These are phyloP conservation scores for Thielaviopsis musarum DNA, from an alignment of 2,329 filamentous ascomycete genomes.

Conservation along the genomic window DNA sequence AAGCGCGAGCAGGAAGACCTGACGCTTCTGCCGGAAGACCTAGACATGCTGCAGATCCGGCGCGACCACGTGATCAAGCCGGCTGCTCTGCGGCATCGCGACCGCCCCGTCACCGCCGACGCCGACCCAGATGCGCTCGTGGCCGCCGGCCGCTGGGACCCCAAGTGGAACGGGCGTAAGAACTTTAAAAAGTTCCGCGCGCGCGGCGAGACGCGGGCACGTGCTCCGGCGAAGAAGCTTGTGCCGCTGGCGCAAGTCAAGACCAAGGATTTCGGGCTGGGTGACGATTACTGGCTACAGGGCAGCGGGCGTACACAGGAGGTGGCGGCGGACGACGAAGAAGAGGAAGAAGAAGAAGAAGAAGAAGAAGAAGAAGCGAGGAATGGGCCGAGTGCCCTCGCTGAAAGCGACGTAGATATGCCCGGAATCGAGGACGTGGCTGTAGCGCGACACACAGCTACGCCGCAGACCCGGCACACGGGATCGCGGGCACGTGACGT, in stretches of 20 bases:
- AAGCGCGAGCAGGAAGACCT: conserved; percentile 36
- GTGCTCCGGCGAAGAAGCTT: conserved; percentile 36
- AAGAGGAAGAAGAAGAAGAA: conserved; percentile 14
- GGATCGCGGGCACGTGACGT: neutral
- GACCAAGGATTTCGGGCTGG: conserved; percentile 54
- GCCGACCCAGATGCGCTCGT: conserved; percentile 31
- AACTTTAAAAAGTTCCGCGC: conserved; percentile 85
- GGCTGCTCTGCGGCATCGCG: conserved; percentile 41
- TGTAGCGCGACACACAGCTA: conserved; percentile 14
- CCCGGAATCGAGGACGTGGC: conserved; percentile 6
- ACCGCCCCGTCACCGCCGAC: conserved; percentile 14
- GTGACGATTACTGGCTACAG: conserved; percentile 61
- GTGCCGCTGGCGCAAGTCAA: conserved; percentile 56
- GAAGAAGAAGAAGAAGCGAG: too few relatives aligned
- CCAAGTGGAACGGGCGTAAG: conserved; percentile 80
- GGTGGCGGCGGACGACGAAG: conserved; percentile 14
- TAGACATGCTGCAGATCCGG: conserved; percentile 57
- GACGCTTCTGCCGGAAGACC: conserved; percentile 38
- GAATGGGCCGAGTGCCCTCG: neutral
- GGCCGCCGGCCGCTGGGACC: conserved; percentile 54
- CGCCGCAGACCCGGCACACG: too few relatives aligned
- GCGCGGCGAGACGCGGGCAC: conserved; percentile 31
- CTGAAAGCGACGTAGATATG: conserved; percentile 16
- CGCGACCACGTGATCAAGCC: conserved; percentile 61
- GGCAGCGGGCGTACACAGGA: conserved; percentile 20